Conservation (phyloP, 2,329 filamentous ascomycete genomes). For the Aspergillus fructus region DNA sequence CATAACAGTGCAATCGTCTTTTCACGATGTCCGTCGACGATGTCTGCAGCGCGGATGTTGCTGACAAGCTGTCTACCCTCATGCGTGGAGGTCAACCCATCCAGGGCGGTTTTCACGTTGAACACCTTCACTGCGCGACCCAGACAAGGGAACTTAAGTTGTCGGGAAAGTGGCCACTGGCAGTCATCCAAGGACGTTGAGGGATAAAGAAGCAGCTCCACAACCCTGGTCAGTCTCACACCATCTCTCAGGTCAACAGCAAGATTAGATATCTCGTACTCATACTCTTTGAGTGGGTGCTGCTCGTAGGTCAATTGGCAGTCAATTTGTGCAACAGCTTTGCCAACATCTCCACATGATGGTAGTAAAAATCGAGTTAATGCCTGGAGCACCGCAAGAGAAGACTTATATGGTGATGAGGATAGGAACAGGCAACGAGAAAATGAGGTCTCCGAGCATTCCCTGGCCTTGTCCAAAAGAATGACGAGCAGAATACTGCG, state of each 20-base stretch:
- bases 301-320: constrained; percentile 58
- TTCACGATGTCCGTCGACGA: constrained; percentile 65
- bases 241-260: constrained; percentile 64
- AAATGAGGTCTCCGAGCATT: constrained; percentile 28
- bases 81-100: constrained; percentile 48
- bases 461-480: constrained; percentile 58
- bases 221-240: constrained; percentile 57
- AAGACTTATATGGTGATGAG: constrained; percentile 57
- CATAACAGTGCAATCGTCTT: constrained; percentile 63
- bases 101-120: constrained; percentile 60
- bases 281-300: constrained; percentile 58
- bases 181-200: constrained; percentile 12
- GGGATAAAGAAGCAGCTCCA: constrained; percentile 57
- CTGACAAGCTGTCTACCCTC: constrained; percentile 43
- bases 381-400: constrained; percentile 52
- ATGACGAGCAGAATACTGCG: constrained; percentile 61
- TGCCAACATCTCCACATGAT: constrained; percentile 57
- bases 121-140: constrained; percentile 57
- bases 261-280: constrained; percentile 59
- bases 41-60: constrained; percentile 54
- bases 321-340: constrained; percentile 56
- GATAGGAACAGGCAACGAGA: constrained; percentile 51
- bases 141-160: constrained; percentile 58
- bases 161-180: constrained; percentile 53
- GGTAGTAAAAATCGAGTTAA: constrained; percentile 57